Evolutionary conservation across 2,329 filamentous ascomycete species (phyloP), one percentile per base, ranked within the genome.

Genomic region (Pseudogymnoascus sp.): DNA sequence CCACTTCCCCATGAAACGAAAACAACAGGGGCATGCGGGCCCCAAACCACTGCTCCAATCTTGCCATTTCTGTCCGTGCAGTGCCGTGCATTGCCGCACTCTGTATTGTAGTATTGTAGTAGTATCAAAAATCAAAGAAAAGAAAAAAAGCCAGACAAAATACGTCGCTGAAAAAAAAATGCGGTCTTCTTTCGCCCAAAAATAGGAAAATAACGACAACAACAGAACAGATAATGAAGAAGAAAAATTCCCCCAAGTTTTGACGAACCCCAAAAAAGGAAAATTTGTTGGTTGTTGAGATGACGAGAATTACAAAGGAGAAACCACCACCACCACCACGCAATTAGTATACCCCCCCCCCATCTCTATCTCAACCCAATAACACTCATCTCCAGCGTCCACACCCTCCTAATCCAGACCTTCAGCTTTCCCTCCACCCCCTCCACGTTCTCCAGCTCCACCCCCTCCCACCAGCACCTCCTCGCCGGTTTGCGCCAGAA

Each of bases 381-480:
- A 63, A 95, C 91, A 75, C 90, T 95, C 91, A 99, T 99, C 81
- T 99, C 95, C 65, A 99, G 83, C 65, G 95, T 99, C 95, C 95
- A 99, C 65, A 99, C 95, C 72, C 95, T 85, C 73, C 95, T 84
- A 75, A 99, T 98, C 95, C 95, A 99, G 65, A 99, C 92, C 79
- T 99, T 99, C 70, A 99, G 82, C 75, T 88, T 91, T 62, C 93
- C 93, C 62, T 96, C 86, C 6, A 98, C 89, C 13, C 95, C 95
- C 61, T 96, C 92, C 11, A 99, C 90, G 68, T 90, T 83, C 16
- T 95, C 86, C 51, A 99, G 81, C 75, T 98, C 93, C 39, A 99
- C 90, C 23, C 95, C 95, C 76, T 99, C 95, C 95, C 95, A 99
- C 95, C 95, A 99, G 81, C 95, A 99, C 75, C 95, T 85, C 66